phyloP scores from a whole-genome alignment of 768 basidiomycete species.

The Panaeolus papilionaceus region DNA sequence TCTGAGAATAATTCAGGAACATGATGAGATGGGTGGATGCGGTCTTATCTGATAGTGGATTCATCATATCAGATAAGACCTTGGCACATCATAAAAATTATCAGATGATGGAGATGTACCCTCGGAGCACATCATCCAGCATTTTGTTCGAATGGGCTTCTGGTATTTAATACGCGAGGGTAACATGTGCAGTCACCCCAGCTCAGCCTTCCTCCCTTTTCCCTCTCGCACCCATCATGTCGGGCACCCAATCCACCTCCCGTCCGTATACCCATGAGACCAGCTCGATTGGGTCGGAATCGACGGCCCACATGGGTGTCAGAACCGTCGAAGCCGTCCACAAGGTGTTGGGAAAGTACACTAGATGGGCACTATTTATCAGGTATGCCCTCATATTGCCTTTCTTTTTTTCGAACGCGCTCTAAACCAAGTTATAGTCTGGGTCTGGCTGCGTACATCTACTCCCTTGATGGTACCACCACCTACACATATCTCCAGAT shows the following conservation, averaged over 20 bases:
- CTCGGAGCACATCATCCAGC: slow-evolving; percentile 5
- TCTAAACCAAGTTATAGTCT: slow-evolving; percentile 42
- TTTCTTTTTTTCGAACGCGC: background rate
- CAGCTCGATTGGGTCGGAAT: background rate
- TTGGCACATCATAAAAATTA: slow-evolving; percentile 11
- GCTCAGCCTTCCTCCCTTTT: background rate
- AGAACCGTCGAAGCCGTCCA: slow-evolving; percentile 56
- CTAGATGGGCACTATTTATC: slow-evolving; percentile 65
- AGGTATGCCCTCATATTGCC: slow-evolving; percentile 44
- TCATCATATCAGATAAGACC: slow-evolving; percentile 9
- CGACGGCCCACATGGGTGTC: slow-evolving; percentile 46
- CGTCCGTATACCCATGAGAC: background rate
- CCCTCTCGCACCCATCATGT: background rate
- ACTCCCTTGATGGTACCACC: slow-evolving; percentile 75
- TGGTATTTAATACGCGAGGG: slow-evolving; percentile 11
- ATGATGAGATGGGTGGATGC: slow-evolving; percentile 1
- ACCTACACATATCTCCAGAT: slow-evolving; percentile 69
- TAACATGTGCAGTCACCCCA: slow-evolving; percentile 1
- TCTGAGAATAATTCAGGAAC: slow-evolving; percentile 3
- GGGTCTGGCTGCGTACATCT: slow-evolving; percentile 76
- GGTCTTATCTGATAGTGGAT: slow-evolving; percentile 4
- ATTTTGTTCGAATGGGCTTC: background rate
- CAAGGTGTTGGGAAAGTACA: slow-evolving; percentile 57
- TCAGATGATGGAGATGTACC: slow-evolving; percentile 6
- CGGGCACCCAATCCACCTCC: background rate